phyloP scores from a whole-genome alignment of 2,329 filamentous ascomycete species.

The Pseudopithomyces maydicus region DNA sequence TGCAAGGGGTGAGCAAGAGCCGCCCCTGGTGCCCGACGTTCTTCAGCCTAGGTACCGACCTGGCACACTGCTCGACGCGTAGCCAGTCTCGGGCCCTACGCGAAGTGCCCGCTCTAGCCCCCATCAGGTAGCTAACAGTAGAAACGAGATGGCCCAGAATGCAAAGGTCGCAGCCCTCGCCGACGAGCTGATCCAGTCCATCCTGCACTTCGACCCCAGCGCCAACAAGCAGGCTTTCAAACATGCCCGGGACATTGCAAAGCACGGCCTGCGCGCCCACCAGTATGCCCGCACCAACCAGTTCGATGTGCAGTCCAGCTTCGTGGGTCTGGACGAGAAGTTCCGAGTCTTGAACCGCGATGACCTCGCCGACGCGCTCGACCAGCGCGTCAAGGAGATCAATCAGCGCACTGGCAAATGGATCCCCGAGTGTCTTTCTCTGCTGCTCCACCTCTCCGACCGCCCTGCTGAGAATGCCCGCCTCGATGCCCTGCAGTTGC shows the following conservation, averaged over 20 bases:
- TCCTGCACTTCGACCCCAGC: constrained; percentile 57
- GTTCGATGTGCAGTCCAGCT: constrained; percentile 51
- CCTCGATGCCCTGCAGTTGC: constrained; percentile 65
- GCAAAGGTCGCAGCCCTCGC: constrained; percentile 67
- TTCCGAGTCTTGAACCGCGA: constrained; percentile 82
- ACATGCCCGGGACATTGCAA: constrained; percentile 45
- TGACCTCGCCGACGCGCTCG: constrained; percentile 73
- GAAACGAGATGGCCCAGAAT: constrained; percentile 79
- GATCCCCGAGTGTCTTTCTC: constrained; percentile 77
- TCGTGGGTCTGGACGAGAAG: constrained; percentile 73
- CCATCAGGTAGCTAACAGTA: too few species aligned
- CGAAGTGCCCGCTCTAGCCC: too few species aligned
- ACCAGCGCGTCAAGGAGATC: constrained; percentile 64
- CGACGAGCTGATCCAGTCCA: constrained; percentile 71
- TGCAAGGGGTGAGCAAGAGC: too few species aligned
- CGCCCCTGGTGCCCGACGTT: too few species aligned
- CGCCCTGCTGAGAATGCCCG: constrained; percentile 73
- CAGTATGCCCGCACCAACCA: constrained; percentile 54
- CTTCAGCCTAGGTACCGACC: too few species aligned
- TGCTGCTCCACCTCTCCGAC: constrained; percentile 82
- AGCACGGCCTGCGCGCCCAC: constrained; percentile 46
- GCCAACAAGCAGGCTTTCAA: constrained; percentile 43
- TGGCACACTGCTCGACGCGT: too few species aligned
- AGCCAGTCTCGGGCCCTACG: too few species aligned
- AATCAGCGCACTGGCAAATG: constrained; percentile 62